A percentile compares a stretch with the other conserved stretches of the same genome.
Conservation (phyloP, 805 yeast genomes). For the Candida xiaguanensis region DNA sequence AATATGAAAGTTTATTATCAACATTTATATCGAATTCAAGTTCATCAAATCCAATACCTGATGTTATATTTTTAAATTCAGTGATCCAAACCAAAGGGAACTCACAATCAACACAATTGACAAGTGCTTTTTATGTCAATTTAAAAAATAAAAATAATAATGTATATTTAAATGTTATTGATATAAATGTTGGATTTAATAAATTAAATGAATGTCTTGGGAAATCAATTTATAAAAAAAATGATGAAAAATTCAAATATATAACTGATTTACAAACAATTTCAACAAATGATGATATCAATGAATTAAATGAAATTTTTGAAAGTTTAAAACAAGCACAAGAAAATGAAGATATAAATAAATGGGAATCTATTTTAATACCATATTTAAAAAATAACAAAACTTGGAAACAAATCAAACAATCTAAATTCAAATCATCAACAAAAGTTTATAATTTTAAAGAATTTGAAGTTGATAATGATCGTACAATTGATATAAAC, state of each 20-base stretch:
- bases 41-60: conserved; percentile 13
- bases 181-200: conserved; percentile 63
- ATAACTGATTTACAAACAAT: conserved; percentile 8
- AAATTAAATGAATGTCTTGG: conserved; percentile 68
- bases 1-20: conserved; percentile 38
- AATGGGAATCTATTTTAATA: conserved; percentile 25
- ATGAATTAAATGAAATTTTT: conserved; percentile 20
- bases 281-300: conserved; percentile 9
- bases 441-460: conserved; percentile 25
- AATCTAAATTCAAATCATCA: conserved; percentile 9
- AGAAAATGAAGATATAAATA: conserved; percentile 15
- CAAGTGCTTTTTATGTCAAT: conserved; percentile 41
- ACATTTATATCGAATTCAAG: conserved; percentile 18
- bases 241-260: conserved; percentile 3
- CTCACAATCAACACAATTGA: conserved; percentile 34
- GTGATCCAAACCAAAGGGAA: conserved; percentile 40
- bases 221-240: conserved; percentile 39
- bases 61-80: conserved; percentile 24
- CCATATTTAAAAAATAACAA: conserved; percentile 27
- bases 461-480: conserved; percentile 61
- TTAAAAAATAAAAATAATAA: conserved; percentile 41
- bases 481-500: conserved; percentile 57
- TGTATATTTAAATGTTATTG: conserved; percentile 41
- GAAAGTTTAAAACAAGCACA: conserved; percentile 19
- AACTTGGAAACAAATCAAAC: conserved; percentile 21